Conservation (phyloP, 2,329 filamentous ascomycete species). For the Penicillium sp. region DNA sequence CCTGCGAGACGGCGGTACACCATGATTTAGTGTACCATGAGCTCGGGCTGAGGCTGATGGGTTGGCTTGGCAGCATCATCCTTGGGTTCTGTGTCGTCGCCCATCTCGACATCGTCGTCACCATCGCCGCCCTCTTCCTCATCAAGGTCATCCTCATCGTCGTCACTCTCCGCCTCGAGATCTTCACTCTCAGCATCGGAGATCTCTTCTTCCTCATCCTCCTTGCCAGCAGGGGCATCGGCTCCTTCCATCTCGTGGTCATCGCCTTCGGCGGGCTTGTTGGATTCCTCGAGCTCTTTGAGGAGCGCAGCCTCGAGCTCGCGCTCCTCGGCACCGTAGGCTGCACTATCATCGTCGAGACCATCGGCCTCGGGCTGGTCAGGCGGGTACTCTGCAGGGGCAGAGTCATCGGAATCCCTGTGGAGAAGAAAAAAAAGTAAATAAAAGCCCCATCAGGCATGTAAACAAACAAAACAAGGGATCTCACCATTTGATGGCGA, state of each 20-base stretch:
- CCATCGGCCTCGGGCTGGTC: conserved; percentile 94
- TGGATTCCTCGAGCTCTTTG: conserved; percentile 43
- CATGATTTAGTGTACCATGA: conserved; percentile 40
- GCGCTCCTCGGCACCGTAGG: conserved; percentile 83
- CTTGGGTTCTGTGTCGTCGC: conserved; percentile 43
- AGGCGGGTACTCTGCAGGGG: conserved; percentile 88
- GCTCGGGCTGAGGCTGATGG: conserved; percentile 33
- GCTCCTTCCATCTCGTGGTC: conserved; percentile 69
- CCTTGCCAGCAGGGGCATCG: conserved; percentile 45
- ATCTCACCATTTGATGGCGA: conserved; percentile 90
- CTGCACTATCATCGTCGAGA: conserved; percentile 67
- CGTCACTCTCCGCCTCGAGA: conserved; percentile 67
- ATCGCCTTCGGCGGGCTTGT: conserved; percentile 41
- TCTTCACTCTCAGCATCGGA: conserved; percentile 71
- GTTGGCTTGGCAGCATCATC: conserved; percentile 27
- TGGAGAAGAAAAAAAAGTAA: background rate
- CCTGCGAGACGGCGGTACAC: conserved; percentile 1
- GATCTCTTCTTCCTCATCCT: conserved; percentile 55
- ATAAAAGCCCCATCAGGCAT: background rate
- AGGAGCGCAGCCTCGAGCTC: conserved; percentile 60
- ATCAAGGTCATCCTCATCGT: conserved; percentile 61
- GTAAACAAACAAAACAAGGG: conserved; percentile 12
- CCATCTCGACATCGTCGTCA: conserved; percentile 52
- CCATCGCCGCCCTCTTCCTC: conserved; percentile 54
- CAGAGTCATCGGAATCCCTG: conserved; percentile 96